Conservation (phyloP, 2,329 filamentous ascomycete species). For the Trichoderma endophyticum region DNA sequence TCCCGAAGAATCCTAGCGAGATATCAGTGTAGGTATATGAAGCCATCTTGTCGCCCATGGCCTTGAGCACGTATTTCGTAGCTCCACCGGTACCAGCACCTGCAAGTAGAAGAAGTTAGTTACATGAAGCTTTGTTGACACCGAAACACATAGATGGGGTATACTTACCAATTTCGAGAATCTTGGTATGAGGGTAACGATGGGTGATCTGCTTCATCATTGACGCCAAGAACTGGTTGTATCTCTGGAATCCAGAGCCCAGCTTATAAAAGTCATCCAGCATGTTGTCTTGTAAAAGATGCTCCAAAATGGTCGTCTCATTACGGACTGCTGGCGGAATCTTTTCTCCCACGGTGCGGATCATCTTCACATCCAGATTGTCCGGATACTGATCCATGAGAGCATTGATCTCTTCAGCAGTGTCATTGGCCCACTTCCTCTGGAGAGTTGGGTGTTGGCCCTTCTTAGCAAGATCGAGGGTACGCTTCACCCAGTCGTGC, state of each 20-base stretch:
- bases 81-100: constrained; percentile 44
- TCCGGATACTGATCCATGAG: constrained; percentile 18
- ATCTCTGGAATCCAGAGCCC: constrained; percentile 18
- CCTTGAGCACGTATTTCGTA: constrained; percentile 35
- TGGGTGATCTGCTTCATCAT: constrained; percentile 30
- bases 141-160: no score
- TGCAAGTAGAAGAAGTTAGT: no score
- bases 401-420: background rate
- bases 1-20: constrained; percentile 37
- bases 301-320: constrained; percentile 33
- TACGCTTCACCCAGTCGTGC: constrained; percentile 22
- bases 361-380: constrained; percentile 27
- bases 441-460: no score
- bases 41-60: constrained; percentile 29
- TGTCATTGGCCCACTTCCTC: constrained; percentile 1
- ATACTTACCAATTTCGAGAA: constrained; percentile 29
- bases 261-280: constrained; percentile 24
- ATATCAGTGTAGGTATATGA: constrained; percentile 46
- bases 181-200: constrained; percentile 38
- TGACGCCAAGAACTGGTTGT: constrained; percentile 23
- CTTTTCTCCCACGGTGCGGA: constrained; percentile 30
- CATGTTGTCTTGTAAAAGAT: no score
- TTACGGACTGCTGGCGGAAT: constrained; percentile 32
- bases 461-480: background rate
- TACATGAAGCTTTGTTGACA: constrained; percentile 18